These are phyloP conservation scores for Didymellaceae sp. DNA, from an alignment of 2,329 filamentous ascomycete genomes.

Conservation along the genomic window DNA sequence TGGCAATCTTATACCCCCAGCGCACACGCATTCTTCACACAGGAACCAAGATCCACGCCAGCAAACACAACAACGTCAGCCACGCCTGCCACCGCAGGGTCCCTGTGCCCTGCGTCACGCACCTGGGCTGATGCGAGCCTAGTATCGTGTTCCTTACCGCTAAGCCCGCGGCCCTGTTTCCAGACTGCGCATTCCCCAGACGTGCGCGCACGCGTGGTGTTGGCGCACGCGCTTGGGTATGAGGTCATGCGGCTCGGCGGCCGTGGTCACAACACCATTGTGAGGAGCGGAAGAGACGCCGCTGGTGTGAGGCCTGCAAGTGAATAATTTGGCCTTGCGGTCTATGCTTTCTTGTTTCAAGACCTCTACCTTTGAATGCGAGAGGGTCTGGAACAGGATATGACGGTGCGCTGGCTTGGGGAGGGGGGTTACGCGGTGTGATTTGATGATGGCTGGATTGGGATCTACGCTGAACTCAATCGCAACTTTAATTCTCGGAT, in stretches of 20 bases:
- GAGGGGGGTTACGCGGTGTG: background rate
- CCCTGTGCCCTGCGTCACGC: background rate
- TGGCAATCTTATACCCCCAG: too few species aligned
- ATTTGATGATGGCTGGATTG: background rate
- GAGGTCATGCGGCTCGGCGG: slow-evolving; percentile 18
- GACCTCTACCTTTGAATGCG: too few species aligned
- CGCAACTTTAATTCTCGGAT: background rate
- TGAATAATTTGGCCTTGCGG: too few species aligned
- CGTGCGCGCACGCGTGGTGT: slow-evolving; percentile 11
- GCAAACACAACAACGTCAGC: slow-evolving; percentile 13
- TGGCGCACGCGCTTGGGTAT: slow-evolving; percentile 11
- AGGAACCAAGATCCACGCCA: background rate
- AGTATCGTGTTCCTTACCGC: slow-evolving; percentile 4
- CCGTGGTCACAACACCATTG: background rate
- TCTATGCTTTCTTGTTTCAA: too few species aligned
- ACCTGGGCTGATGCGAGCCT: slow-evolving; percentile 14
- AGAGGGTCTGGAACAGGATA: slow-evolving; percentile 1
- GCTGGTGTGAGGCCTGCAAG: too few species aligned
- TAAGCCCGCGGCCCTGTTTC: background rate
- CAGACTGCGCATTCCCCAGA: background rate
- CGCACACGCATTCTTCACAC: background rate
- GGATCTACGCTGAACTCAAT: slow-evolving; percentile 1
- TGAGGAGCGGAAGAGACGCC: background rate
- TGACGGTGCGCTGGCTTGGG: slow-evolving; percentile 1
- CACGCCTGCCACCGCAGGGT: slow-evolving; percentile 6